Evolutionary conservation across 352 stramenopile genomes (phyloP).

Genomic region (Phytophthora chlamydospora): DNA sequence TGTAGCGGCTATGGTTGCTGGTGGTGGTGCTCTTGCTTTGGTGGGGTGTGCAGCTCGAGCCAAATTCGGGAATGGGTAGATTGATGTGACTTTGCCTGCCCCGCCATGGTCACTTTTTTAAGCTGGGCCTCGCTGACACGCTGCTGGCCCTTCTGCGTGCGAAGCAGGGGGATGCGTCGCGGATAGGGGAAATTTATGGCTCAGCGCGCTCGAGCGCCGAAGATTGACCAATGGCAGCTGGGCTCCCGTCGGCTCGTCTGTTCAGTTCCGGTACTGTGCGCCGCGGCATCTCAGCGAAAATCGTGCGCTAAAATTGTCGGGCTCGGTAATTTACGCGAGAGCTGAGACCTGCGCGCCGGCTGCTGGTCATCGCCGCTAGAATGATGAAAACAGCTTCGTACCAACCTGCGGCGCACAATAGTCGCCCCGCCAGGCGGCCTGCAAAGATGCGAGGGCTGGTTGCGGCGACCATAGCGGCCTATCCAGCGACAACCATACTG

Average conservation of each 20-base stretch:
- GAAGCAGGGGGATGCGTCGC: slow-evolving; percentile 31
- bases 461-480: slow-evolving; percentile 18
- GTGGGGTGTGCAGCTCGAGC: slow-evolving; percentile 29
- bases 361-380: slow-evolving; percentile 19
- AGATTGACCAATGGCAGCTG: slow-evolving; percentile 49
- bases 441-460: slow-evolving; percentile 10
- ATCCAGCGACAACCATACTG: slow-evolving; percentile 13
- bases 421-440: slow-evolving; percentile 19
- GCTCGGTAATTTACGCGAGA: slow-evolving; percentile 35
- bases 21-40: slow-evolving; percentile 5
- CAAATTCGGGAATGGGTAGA: slow-evolving; percentile 48
- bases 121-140: slow-evolving; percentile 33
- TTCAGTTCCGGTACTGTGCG: slow-evolving; percentile 28
- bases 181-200: slow-evolving; percentile 43
- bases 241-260: slow-evolving; percentile 30
- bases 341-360: not conserved
- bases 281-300: slow-evolving; percentile 33
- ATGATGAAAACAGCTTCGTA: slow-evolving; percentile 27
- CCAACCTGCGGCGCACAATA: slow-evolving; percentile 22
- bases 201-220: slow-evolving; percentile 18
- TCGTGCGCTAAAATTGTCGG: slow-evolving; percentile 32
- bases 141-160: slow-evolving; percentile 16
- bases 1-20: slow-evolving; percentile 19
- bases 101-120: slow-evolving; percentile 33
- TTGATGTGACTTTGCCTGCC: slow-evolving; percentile 36